Conservation (phyloP, 139 green algal species). For the Volvox africanus region DNA sequence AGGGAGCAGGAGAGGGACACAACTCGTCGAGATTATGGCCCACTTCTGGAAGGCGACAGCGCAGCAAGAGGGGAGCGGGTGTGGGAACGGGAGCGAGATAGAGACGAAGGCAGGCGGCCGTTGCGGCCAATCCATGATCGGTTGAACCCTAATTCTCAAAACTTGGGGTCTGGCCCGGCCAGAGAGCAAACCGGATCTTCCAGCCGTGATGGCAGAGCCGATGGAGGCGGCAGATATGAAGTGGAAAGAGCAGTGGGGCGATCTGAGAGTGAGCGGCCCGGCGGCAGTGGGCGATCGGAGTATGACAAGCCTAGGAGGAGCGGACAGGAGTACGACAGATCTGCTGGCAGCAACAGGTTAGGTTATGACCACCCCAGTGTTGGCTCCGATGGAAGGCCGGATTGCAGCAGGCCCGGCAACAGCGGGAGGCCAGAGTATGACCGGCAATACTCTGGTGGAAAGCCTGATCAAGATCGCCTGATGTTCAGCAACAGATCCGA, state of each 20-base stretch:
- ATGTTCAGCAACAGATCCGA: no score
- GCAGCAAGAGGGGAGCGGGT: background rate
- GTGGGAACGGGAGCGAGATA: background rate
- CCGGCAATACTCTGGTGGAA: background rate
- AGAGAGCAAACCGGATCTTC: background rate
- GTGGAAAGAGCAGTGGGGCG: background rate
- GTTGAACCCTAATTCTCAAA: background rate
- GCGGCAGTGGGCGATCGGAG: background rate
- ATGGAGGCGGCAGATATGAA: background rate
- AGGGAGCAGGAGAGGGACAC: background rate
- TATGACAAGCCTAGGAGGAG: background rate
- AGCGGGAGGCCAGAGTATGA: background rate
- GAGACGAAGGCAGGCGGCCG: background rate
- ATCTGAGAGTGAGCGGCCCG: background rate
- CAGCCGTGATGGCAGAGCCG: background rate
- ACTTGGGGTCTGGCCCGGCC: background rate
- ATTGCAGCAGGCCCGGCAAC: background rate
- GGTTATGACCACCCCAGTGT: background rate
- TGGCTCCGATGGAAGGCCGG: background rate
- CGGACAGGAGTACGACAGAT: background rate
- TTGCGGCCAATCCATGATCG: background rate
- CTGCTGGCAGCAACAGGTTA: background rate
- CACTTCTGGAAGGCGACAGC: background rate
- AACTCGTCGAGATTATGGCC: background rate
- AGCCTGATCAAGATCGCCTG: no score